Percentiles rank a stretch among this genome's conserved stretches.
Evolutionary conservation across 108 stramenopile species (phyloP).

Genomic region (Conticribra weissflogii): DNA sequence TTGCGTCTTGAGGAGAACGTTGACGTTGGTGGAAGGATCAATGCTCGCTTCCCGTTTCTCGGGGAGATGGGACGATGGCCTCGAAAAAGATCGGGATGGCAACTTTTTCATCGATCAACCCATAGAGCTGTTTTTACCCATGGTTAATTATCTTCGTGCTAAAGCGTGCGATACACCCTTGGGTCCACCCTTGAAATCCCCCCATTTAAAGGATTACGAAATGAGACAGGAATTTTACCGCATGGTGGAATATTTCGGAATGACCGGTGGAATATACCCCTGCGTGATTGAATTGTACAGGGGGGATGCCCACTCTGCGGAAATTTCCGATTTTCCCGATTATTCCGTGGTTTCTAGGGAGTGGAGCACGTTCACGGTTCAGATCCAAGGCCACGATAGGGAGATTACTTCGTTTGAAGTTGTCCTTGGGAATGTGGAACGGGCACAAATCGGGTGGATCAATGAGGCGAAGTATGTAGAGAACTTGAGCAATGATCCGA

Average conservation of each 20-base stretch:
- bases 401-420: conserved; percentile 38
- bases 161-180: conserved; percentile 27
- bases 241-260: conserved; percentile 57
- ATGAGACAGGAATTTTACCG: conserved; percentile 40
- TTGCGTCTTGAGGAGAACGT: conserved; percentile 52
- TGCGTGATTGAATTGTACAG: conserved; percentile 27
- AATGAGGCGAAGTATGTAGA: conserved; percentile 24
- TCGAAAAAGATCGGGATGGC: conserved; percentile 56
- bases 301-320: conserved; percentile 17
- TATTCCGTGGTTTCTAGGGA: conserved; percentile 19
- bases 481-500: conserved; percentile 24
- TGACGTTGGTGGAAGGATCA: conserved; percentile 46
- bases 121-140: conserved; percentile 38
- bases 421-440: conserved; percentile 43
- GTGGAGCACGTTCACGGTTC: conserved; percentile 39
- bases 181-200: conserved; percentile 26
- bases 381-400: conserved; percentile 23
- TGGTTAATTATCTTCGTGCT: conserved; percentile 50
- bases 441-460: conserved; percentile 34
- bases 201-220: conserved; percentile 21
- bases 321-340: conserved; percentile 27
- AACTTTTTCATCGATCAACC: conserved; percentile 64
- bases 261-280: conserved; percentile 48
- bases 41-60: conserved; percentile 62
- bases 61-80: conserved; percentile 57